A percentile compares a stretch with the other conserved stretches of the same genome.
These are phyloP conservation scores for Leccinum ochraceum DNA, from an alignment of 768 basidiomycete species.

Conservation along the genomic window DNA sequence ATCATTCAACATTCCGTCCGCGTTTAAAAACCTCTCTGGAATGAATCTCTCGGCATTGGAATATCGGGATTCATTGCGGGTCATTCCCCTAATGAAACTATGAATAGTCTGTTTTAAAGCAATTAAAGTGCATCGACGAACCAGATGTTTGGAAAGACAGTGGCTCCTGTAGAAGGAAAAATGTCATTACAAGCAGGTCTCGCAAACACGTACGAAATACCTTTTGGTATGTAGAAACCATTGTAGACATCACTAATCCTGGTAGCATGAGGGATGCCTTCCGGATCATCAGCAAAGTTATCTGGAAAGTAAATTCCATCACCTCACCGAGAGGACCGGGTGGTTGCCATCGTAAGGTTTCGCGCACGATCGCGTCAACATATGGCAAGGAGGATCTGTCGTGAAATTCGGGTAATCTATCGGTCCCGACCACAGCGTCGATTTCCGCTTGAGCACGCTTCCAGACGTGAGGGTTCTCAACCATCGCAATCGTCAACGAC, in stretches of 20 bases:
- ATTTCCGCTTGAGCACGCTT: constrained; percentile 15
- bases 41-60: constrained; percentile 17
- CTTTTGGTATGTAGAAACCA: constrained; percentile 53
- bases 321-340: constrained; percentile 4
- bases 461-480: constrained; percentile 11
- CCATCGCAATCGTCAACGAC: constrained; percentile 16
- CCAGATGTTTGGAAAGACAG: constrained; percentile 18
- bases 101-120: background rate
- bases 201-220: constrained; percentile 15
- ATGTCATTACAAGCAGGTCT: background rate
- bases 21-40: constrained; percentile 15
- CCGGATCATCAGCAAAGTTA: background rate
- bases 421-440: constrained; percentile 7
- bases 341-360: constrained; percentile 16
- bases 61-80: constrained; percentile 22
- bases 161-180: constrained; percentile 6
- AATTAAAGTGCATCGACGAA: background rate
- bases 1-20: constrained; percentile 10
- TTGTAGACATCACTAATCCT: constrained; percentile 42
- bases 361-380: constrained; percentile 12
- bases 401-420: constrained; percentile 13
- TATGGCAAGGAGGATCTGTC: constrained; percentile 13
- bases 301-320: background rate
- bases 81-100: constrained; percentile 15
- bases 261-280: constrained; percentile 21